Percentiles rank a stretch among this genome's conserved stretches.
Evolutionary conservation across 768 basidiomycete species (phyloP).

Genomic region (Crassisporium funariophilum): DNA sequence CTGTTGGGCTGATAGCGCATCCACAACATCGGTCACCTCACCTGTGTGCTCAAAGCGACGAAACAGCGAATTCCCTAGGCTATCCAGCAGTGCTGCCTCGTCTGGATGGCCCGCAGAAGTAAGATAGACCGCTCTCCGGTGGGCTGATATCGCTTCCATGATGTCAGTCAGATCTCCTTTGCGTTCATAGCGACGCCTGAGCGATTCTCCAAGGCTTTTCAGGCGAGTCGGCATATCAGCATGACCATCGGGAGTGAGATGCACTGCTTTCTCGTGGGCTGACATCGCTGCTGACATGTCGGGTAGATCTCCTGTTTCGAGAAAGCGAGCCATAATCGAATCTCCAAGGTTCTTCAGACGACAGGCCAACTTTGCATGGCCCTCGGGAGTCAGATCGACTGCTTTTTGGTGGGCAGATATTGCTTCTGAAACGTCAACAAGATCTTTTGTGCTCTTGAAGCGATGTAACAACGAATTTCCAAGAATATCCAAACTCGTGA

Average conservation of each 20-base stretch:
- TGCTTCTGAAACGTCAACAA: constrained; percentile 3
- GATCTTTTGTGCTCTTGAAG: constrained; percentile 1
- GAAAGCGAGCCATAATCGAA: neutral
- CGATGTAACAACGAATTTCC: neutral
- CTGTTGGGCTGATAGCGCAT: neutral
- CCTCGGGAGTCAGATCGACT: neutral
- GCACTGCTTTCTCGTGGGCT: constrained; percentile 8
- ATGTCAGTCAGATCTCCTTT: constrained; percentile 8
- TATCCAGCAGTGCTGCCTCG: neutral
- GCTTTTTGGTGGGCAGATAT: neutral
- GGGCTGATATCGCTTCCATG: constrained; percentile 18
- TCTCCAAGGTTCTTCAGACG: neutral
- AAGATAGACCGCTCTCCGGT: constrained; percentile 1
- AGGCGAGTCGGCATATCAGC: neutral
- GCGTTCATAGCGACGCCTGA: neutral
- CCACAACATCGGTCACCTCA: neutral
- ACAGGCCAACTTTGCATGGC: neutral
- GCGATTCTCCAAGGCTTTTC: neutral
- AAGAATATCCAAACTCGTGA: neutral
- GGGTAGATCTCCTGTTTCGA: neutral
- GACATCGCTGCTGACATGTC: neutral
- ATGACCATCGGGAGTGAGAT: neutral
- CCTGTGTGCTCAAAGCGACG: neutral
- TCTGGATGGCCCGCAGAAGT: neutral
- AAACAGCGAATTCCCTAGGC: neutral